Conservation (phyloP, 495 filamentous ascomycete species). For the Penicillium ochrochloron region DNA sequence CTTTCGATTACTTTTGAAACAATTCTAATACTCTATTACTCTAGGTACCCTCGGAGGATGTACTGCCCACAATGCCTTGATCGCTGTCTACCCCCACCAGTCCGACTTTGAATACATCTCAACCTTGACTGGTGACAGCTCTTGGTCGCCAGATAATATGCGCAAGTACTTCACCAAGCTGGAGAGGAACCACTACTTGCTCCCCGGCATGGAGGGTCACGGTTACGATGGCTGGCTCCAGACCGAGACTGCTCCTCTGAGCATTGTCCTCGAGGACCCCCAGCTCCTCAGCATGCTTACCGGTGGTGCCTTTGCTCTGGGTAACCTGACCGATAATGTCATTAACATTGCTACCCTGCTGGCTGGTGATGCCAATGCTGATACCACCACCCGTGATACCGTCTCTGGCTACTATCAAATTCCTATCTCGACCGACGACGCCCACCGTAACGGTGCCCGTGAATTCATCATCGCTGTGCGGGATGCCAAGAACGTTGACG, state of each 20-base stretch:
- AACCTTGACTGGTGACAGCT: constrained; percentile 46
- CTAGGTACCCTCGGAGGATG: constrained; percentile 51
- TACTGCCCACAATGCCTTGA: constrained; percentile 51
- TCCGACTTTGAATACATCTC: constrained; percentile 53
- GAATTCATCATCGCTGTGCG: constrained; percentile 58
- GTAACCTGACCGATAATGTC: constrained; percentile 45
- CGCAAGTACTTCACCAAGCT: constrained; percentile 47
- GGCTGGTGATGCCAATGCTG: constrained; percentile 57
- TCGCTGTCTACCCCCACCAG: constrained; percentile 44
- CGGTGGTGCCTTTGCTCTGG: constrained; percentile 56
- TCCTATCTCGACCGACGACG: constrained; percentile 52
- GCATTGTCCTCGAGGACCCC: constrained; percentile 53
- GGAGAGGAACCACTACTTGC: constrained; percentile 58
- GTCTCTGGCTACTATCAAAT: constrained; percentile 55
- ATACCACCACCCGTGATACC: constrained; percentile 42
- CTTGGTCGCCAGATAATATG: constrained; percentile 49
- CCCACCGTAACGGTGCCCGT: constrained; percentile 52
- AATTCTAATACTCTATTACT: not conserved
- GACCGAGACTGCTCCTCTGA: constrained; percentile 52
- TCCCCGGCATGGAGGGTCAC: constrained; percentile 49
- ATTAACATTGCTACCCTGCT: constrained; percentile 49
- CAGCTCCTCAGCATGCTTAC: constrained; percentile 55
- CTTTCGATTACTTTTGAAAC: not conserved
- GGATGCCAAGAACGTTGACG: constrained; percentile 53
- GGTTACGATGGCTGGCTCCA: constrained; percentile 62